Base-by-base conservation (phyloP, 1,284 basidiomycete species). In the Ganoderma meredithae region DNA sequence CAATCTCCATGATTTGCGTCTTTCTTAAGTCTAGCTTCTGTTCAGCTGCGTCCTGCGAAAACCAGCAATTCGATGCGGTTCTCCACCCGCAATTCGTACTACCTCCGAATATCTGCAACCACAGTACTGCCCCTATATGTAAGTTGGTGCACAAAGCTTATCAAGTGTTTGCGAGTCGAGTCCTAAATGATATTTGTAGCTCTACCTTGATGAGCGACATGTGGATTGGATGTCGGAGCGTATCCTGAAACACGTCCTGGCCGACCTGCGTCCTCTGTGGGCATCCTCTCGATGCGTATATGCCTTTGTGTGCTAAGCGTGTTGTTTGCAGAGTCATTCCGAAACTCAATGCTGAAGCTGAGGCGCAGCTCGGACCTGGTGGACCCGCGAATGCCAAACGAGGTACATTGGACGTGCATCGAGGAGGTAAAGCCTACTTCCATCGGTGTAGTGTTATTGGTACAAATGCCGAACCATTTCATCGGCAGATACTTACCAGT, bases 181-280 rank as follows among this genome's bases (percentile, higher is more conserved):
- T 68, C 41, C 66, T 59, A 53, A 40, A 40, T 49, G 41, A 72
- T 10, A 7, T 66, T 39, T 49, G 43, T 61, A 93, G 92, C 78
- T 94, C 15, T 94, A 93, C 77, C 84, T 94, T 17, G 92, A 94
- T 75, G 90, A 91, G 71, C 84, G 86, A n/a, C 93, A 94, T 79
- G 76, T 90, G 19, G 83, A 87, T 56, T 94, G 93, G 93, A 94
- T 94, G 92, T 88, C 90, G 7, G 92, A 94, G 70, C 73, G 80
- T 33, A 81, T 89, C 53, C 80, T 94, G 15, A 92, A 93, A 74
- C 86, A 88, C 74, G 89, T 94, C 31, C 82, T 94, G 2, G 84
- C 86, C 17, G 92, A 94, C 76, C 77, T 94, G 58, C 84, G 89
- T 72, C 90, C 90, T 67, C 79, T 88, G 93, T 93, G 69, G 72